phyloP scores from a whole-genome alignment of 164 flowering plant genomes.

The Umbilicus rupestris region DNA sequence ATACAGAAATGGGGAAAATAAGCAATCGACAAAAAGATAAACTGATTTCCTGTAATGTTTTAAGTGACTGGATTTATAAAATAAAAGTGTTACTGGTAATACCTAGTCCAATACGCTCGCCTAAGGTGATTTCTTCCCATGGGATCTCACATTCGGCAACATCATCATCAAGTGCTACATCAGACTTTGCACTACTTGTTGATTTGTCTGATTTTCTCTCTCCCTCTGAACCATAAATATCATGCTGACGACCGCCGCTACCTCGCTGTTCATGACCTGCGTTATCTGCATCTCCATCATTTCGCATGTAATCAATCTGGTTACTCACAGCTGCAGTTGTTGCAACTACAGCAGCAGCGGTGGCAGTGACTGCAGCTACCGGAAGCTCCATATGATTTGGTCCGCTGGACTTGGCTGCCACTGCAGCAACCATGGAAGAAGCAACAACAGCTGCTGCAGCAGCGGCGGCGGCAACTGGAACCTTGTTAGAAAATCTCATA shows the following conservation, averaged over 20 bases:
- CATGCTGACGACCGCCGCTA: constrained; percentile 28
- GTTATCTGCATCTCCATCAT: constrained; percentile 35
- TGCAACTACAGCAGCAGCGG: constrained; percentile 84
- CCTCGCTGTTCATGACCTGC: constrained; percentile 31
- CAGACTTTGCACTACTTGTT: constrained; percentile 57
- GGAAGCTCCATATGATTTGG: constrained; percentile 60
- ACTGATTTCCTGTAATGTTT: neutral
- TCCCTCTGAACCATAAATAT: constrained; percentile 35
- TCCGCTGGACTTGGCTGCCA: constrained; percentile 46
- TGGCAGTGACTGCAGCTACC: constrained; percentile 82
- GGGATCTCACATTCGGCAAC: constrained; percentile 84
- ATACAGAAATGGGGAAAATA: constrained; percentile 12
- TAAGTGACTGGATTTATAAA: neutral
- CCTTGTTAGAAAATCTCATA: constrained; percentile 32
- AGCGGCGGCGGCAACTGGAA: constrained; percentile 74
- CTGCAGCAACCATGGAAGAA: constrained; percentile 82
- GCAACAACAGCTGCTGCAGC: constrained; percentile 94
- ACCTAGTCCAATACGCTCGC: constrained; percentile 99
- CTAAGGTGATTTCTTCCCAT: constrained; percentile 89
- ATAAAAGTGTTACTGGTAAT: constrained; percentile 14
- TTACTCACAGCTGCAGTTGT: constrained; percentile 72
- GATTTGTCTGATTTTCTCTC: constrained; percentile 76
- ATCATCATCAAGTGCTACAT: constrained; percentile 69
- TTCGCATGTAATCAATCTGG: constrained; percentile 26
- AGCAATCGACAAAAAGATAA: neutral